These are phyloP conservation scores for Ascochyta lentis DNA, from an alignment of 2,329 filamentous ascomycete genomes.

Conservation along the genomic window DNA sequence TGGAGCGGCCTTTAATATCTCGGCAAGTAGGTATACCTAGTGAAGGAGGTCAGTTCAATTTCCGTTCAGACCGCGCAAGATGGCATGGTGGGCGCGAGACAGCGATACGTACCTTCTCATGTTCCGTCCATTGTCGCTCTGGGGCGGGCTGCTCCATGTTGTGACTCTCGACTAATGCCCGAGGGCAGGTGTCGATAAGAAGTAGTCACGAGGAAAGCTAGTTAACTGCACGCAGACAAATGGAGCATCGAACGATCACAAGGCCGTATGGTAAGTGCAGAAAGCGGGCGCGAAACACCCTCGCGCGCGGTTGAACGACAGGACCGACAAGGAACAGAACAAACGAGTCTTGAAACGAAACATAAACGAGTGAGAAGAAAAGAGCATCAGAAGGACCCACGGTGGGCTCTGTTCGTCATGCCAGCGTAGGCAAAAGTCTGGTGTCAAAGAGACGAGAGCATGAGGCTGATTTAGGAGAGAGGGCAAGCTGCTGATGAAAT, in stretches of 20 bases:
- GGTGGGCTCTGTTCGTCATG: constrained; percentile 38
- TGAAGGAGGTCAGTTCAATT: neutral
- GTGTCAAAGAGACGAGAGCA: constrained; percentile 26
- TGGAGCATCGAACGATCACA: constrained; percentile 44
- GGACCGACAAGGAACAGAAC: constrained; percentile 35
- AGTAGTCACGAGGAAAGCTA: constrained; percentile 37
- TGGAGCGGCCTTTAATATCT: constrained; percentile 58
- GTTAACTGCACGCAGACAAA: constrained; percentile 45
- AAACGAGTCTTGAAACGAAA: constrained; percentile 42
- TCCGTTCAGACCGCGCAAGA: neutral
- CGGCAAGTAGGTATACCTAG: constrained; percentile 56
- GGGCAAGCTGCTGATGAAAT: constrained; percentile 24
- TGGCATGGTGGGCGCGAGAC: constrained; percentile 15
- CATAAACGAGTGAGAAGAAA: constrained; percentile 35
- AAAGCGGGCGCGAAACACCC: constrained; percentile 39
- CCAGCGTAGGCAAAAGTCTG: constrained; percentile 35
- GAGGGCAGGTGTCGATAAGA: constrained; percentile 41
- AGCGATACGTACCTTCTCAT: constrained; percentile 52
- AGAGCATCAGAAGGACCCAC: constrained; percentile 39
- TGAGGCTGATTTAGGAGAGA: constrained; percentile 33
- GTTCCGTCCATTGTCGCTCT: constrained; percentile 54
- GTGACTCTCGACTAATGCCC: constrained; percentile 22
- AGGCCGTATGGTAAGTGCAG: constrained; percentile 42
- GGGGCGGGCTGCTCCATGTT: constrained; percentile 51
- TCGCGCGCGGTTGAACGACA: constrained; percentile 35